Evolutionary conservation across 2,329 filamentous ascomycete species (phyloP).

Genomic region (Dryadomyces quercus-mongolicae): DNA sequence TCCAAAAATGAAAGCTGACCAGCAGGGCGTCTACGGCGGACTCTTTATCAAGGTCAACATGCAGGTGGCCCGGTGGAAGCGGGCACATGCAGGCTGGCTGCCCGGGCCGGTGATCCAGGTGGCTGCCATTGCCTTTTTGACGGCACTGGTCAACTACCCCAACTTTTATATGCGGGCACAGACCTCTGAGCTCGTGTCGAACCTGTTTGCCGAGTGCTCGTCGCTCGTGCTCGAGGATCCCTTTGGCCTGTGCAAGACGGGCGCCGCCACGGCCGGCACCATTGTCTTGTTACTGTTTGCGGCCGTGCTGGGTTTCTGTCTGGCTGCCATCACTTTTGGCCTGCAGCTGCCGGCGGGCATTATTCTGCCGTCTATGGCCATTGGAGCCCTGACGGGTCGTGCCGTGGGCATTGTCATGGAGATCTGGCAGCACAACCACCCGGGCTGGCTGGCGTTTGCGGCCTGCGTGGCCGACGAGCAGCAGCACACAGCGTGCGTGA

Average conservation of each 20-base stretch:
- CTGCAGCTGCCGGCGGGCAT: constrained; percentile 92
- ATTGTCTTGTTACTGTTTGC: constrained; percentile 76
- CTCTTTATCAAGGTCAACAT: constrained; percentile 95
- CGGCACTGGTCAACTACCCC: constrained; percentile 84
- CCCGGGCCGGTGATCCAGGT: constrained; percentile 72
- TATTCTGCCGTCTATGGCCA: constrained; percentile 89
- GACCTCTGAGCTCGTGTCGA: constrained; percentile 79
- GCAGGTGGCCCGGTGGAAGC: constrained; percentile 70
- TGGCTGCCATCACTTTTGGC: constrained; percentile 83
- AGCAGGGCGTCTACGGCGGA: constrained; percentile 75
- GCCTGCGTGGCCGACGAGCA: constrained; percentile 70
- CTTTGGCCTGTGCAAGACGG: constrained; percentile 81
- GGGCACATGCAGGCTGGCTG: constrained; percentile 44
- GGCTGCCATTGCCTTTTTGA: constrained; percentile 63
- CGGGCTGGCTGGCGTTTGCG: constrained; percentile 63
- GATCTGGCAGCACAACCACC: constrained; percentile 71
- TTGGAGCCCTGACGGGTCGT: constrained; percentile 81
- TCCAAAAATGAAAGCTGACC: no score
- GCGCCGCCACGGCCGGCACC: constrained; percentile 68
- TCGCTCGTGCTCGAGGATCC: constrained; percentile 62
- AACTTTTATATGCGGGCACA: constrained; percentile 95
- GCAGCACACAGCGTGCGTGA: constrained; percentile 78
- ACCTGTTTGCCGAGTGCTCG: constrained; percentile 83
- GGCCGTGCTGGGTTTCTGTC: constrained; percentile 69
- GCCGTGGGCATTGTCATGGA: constrained; percentile 83